Conservation (phyloP, 164 flowering plant species). For the Houttuynia cordata region DNA sequence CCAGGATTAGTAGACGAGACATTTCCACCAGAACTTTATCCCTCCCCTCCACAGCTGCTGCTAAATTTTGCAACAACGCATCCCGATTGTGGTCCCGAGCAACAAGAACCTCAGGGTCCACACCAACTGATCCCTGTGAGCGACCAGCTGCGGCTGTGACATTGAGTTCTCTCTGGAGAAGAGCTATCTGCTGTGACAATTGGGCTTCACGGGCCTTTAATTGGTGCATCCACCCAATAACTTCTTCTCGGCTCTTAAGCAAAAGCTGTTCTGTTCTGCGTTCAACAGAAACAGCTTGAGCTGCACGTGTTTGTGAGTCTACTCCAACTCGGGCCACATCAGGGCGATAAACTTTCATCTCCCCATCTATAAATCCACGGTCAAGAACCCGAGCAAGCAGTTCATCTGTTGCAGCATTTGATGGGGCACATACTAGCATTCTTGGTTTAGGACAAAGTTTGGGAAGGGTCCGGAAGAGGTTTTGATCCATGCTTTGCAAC, state of each 20-base stretch:
- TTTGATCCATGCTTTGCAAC: slow-evolving; percentile 88
- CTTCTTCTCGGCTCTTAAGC: slow-evolving; percentile 54
- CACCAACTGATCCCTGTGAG: slow-evolving; percentile 92
- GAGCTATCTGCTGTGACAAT: slow-evolving; percentile 54
- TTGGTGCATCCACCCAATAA: slow-evolving; percentile 68
- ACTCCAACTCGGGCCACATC: slow-evolving; percentile 98
- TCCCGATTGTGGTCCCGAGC: slow-evolving; percentile 85
- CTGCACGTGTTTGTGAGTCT: slow-evolving; percentile 91
- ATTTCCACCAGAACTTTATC: slow-evolving; percentile 82
- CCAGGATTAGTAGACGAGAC: slow-evolving; percentile 72
- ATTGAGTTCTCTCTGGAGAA: slow-evolving; percentile 67
- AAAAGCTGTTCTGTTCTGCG: slow-evolving; percentile 91
- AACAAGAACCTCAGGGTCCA: slow-evolving; percentile 83
- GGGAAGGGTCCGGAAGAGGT: slow-evolving; percentile 81
- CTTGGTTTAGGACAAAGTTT: slow-evolving; percentile 92
- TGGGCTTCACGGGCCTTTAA: slow-evolving; percentile 53
- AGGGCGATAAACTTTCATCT: slow-evolving; percentile 90
- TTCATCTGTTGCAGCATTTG: slow-evolving; percentile 99
- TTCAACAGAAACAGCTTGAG: slow-evolving; percentile 97
- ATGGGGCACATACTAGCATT: slow-evolving; percentile 98
- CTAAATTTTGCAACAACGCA: slow-evolving; percentile 67
- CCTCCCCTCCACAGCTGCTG: slow-evolving; percentile 78
- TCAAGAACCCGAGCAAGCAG: slow-evolving; percentile 91
- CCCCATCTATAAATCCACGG: slow-evolving; percentile 97
- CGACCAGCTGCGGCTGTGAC: slow-evolving; percentile 66